Evolutionary conservation across 78 protist species (phyloP).

Genomic region (Pelomyxa schiedti): DNA sequence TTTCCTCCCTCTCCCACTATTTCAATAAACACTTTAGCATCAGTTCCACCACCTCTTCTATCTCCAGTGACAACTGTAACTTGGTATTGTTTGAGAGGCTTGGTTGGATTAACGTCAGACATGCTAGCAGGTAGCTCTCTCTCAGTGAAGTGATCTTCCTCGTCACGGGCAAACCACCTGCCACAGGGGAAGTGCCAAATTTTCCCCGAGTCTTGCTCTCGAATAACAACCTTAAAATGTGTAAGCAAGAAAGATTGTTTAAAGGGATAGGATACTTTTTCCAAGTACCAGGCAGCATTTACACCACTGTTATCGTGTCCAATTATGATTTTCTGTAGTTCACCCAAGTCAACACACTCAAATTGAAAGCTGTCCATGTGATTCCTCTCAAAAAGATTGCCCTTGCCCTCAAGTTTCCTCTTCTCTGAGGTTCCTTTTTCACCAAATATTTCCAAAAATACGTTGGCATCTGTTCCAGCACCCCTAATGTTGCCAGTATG

Average conservation of each 20-base stretch:
- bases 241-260: no score
- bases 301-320: neutral
- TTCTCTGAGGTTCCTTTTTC: neutral
- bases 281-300: neutral
- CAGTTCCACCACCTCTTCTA: neutral
- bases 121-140: neutral
- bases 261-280: no score
- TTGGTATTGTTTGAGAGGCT: neutral
- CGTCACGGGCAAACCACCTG: neutral
- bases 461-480: conserved; percentile 6
- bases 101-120: neutral
- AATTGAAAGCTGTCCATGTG: neutral
- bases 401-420: neutral
- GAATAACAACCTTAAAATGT: no score
- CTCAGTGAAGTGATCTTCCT: neutral
- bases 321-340: neutral
- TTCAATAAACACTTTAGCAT: neutral
- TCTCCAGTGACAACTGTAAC: neutral
- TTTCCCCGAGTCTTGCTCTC: neutral
- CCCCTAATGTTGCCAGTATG: neutral
- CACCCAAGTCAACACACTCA: neutral
- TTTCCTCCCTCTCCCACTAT: neutral
- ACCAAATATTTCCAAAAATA: neutral
- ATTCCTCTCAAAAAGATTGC: neutral
- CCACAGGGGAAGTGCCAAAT: neutral